These are phyloP conservation scores for Jacaranda mimosifolia DNA, from an alignment of 257 asterid genomes.

Conservation along the genomic window DNA sequence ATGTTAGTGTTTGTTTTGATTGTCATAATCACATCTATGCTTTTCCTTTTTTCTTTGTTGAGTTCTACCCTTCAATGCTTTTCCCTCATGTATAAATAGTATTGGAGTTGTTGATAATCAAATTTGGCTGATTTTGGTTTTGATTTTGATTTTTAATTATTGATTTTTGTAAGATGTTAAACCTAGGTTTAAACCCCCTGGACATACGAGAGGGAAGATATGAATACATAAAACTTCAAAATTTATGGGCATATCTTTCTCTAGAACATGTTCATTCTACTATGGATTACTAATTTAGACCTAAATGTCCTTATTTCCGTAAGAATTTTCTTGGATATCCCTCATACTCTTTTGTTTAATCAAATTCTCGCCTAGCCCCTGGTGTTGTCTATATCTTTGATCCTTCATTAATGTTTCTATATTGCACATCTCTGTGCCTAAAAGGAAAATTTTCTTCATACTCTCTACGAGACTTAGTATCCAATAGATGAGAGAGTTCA, in stretches of 20 bases:
- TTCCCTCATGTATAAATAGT: too few relatives aligned
- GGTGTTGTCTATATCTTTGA: background rate
- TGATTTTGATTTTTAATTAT: too few relatives aligned
- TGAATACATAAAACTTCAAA: constrained; percentile 7
- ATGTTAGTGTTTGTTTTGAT: too few relatives aligned
- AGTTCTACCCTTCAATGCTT: too few relatives aligned
- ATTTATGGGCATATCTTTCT: constrained; percentile 5
- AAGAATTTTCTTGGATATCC: constrained; percentile 17
- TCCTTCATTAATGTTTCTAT: constrained; percentile 22
- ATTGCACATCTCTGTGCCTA: constrained; percentile 4
- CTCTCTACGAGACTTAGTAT: background rate
- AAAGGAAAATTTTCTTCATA: background rate
- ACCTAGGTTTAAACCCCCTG: constrained; percentile 4
- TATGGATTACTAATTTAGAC: constrained; percentile 20
- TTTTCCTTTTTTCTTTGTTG: too few relatives aligned
- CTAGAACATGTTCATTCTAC: constrained; percentile 4
- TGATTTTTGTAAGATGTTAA: too few relatives aligned
- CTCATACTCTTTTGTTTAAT: constrained; percentile 11
- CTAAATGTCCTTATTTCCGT: background rate
- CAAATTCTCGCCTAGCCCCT: constrained; percentile 12
- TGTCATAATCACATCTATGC: too few relatives aligned
- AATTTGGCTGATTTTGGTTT: too few relatives aligned
- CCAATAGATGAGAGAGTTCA: background rate
- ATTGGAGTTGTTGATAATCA: too few relatives aligned
- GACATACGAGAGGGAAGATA: constrained; percentile 21